Percentiles rank a stretch among this genome's conserved stretches.
These are phyloP conservation scores for Osmanthus fragrans DNA, from an alignment of 257 asterid genomes.

Conservation along the genomic window DNA sequence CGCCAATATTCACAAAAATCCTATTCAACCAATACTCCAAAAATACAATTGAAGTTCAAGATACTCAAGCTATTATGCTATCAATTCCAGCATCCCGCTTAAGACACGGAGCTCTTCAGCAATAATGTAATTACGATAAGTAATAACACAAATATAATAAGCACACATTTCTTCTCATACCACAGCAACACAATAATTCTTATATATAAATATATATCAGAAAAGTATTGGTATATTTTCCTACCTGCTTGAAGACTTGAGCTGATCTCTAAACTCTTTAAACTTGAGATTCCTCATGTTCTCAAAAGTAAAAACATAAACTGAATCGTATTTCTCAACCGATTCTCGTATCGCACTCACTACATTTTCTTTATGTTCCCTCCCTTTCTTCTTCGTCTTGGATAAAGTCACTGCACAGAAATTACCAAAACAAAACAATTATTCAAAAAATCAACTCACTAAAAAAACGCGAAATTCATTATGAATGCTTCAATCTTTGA, in stretches of 20 bases:
- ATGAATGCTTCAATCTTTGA: background rate
- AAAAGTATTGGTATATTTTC: background rate
- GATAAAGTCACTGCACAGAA: slow-evolving; percentile 71
- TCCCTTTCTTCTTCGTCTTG: slow-evolving; percentile 96
- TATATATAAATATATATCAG: background rate
- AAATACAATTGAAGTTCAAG: background rate
- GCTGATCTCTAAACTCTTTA: slow-evolving; percentile 86
- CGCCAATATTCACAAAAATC: background rate
- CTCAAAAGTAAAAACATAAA: slow-evolving; percentile 77
- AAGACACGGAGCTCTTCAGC: background rate
- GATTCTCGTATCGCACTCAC: slow-evolving; percentile 84
- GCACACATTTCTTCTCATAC: background rate
- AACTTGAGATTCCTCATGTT: slow-evolving; percentile 99
- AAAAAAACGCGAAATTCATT: background rate
- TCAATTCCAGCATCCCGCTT: background rate
- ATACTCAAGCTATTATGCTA: background rate
- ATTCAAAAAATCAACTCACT: background rate
- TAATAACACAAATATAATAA: background rate
- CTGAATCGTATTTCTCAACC: slow-evolving; percentile 65
- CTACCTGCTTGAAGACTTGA: slow-evolving; percentile 85
- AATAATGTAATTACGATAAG: background rate
- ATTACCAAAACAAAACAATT: background rate
- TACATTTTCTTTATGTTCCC: slow-evolving; percentile 75
- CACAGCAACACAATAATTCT: background rate
- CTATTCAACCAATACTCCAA: background rate